Evolutionary conservation across 305 asterid genomes (phyloP).

Genomic region (Salvia sclarea): DNA sequence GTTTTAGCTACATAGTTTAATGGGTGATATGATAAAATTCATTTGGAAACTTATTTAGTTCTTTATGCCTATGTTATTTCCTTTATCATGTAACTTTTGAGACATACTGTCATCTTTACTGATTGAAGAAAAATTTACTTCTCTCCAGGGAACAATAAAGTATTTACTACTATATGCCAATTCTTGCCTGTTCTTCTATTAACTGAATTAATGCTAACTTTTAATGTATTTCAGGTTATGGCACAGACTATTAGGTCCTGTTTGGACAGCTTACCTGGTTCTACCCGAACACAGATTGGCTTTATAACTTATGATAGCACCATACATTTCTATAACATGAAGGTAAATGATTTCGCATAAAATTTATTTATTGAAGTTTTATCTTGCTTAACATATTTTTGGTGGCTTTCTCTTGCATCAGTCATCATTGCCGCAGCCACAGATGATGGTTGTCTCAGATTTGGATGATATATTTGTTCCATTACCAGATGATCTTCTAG

Average conservation of each 20-base stretch:
- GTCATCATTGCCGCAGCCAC: slow-evolving; percentile 95
- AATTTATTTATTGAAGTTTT: slow-evolving; percentile 24
- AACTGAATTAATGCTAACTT: slow-evolving; percentile 20
- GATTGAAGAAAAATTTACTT: slow-evolving; percentile 1
- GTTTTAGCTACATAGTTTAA: slow-evolving; percentile 22
- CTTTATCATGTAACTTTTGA: slow-evolving; percentile 16
- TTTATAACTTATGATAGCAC: slow-evolving; percentile 96
- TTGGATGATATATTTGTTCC: slow-evolving; percentile 95
- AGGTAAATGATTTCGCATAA: slow-evolving; percentile 47
- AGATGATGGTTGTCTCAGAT: slow-evolving; percentile 98
- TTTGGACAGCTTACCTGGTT: slow-evolving; percentile 90
- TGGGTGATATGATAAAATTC: slow-evolving; percentile 1
- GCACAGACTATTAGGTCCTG: slow-evolving; percentile 85
- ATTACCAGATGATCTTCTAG: slow-evolving; percentile 95
- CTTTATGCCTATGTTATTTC: neutral
- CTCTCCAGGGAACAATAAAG: slow-evolving; percentile 7
- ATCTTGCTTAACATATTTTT: slow-evolving; percentile 19
- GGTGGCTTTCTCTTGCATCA: slow-evolving; percentile 49
- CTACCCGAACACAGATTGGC: slow-evolving; percentile 91
- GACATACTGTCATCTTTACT: slow-evolving; percentile 9
- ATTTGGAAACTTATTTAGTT: neutral
- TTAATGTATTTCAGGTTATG: slow-evolving; percentile 58
- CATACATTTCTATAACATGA: slow-evolving; percentile 90
- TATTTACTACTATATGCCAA: slow-evolving; percentile 8
- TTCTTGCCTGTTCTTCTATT: slow-evolving; percentile 15